These are phyloP conservation scores for Saccharomyces uvarum DNA, from an alignment of 1,139 yeast species.

Conservation along the genomic window DNA sequence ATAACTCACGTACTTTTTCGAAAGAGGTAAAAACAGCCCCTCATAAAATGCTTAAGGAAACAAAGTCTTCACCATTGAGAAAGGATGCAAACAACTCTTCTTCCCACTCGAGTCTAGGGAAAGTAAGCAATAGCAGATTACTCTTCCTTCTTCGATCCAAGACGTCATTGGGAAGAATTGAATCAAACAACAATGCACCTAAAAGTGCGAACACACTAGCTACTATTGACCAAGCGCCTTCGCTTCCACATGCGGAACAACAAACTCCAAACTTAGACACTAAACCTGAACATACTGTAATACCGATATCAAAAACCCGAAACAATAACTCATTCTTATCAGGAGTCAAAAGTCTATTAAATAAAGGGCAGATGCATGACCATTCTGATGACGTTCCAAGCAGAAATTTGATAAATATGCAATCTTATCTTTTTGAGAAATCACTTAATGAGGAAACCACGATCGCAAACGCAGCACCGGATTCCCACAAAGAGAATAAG, in stretches of 20 bases:
- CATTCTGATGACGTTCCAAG: not conserved
- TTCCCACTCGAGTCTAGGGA: not conserved
- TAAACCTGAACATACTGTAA: not conserved
- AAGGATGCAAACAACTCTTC: not conserved
- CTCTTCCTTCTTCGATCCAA: conserved; percentile 4
- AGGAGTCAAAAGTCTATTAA: not conserved
- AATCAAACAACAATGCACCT: not conserved
- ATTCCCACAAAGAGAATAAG: not conserved
- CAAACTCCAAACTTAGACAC: not conserved
- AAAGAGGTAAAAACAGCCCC: not conserved
- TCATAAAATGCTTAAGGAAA: not conserved
- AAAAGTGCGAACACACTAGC: not conserved
- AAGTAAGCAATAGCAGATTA: not conserved
- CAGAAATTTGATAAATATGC: not conserved
- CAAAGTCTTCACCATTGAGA: not conserved
- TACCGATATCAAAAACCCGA: not conserved
- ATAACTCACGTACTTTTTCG: not conserved
- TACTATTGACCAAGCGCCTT: not conserved
- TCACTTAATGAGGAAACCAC: not conserved
- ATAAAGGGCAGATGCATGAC: not conserved
- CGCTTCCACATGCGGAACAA: not conserved
- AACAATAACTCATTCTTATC: not conserved
- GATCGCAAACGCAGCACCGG: not conserved
- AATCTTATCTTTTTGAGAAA: not conserved
- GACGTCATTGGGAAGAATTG: not conserved